A percentile compares a stretch with the other conserved stretches of the same genome.
phyloP scores from a whole-genome alignment of 371 early-diverging fungal species.

The Smittium culicis region DNA sequence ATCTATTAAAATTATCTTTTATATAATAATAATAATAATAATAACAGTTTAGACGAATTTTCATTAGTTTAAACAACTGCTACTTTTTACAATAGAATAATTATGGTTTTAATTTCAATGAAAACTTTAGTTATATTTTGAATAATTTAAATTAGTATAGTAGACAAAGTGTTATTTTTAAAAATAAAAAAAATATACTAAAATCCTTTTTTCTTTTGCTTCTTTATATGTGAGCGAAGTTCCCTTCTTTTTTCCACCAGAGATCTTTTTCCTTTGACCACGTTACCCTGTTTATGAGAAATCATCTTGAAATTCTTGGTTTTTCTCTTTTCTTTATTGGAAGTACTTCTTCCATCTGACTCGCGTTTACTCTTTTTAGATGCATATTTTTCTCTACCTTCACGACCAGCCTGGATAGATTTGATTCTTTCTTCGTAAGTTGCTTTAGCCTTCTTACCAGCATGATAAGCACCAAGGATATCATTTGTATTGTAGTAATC shows the following conservation, averaged over 20 bases:
- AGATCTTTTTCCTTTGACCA: constrained; percentile 62
- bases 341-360: constrained; percentile 61
- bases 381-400: too few relatives aligned
- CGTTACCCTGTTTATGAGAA: constrained; percentile 70
- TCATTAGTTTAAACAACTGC: too few relatives aligned
- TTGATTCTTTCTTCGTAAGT: too few relatives aligned
- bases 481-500: constrained; percentile 45
- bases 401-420: constrained; percentile 77
- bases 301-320: constrained; percentile 92
- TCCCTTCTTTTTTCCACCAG: constrained; percentile 31
- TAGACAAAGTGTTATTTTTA: too few relatives aligned
- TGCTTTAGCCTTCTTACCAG: constrained; percentile 75
- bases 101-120: too few relatives aligned
- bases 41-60: too few relatives aligned
- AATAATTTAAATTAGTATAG: too few relatives aligned
- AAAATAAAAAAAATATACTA: too few relatives aligned
- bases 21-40: too few relatives aligned
- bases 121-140: too few relatives aligned
- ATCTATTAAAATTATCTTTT: too few relatives aligned
- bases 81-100: too few relatives aligned
- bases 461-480: constrained; percentile 51
- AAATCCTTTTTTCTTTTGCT: constrained; percentile 35
- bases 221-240: constrained; percentile 47
- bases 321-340: constrained; percentile 83
- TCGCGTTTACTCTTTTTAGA: constrained; percentile 58